Evolutionary conservation across 202 grass and related monocot species (phyloP).

Genomic region (Zoysia matrella): DNA sequence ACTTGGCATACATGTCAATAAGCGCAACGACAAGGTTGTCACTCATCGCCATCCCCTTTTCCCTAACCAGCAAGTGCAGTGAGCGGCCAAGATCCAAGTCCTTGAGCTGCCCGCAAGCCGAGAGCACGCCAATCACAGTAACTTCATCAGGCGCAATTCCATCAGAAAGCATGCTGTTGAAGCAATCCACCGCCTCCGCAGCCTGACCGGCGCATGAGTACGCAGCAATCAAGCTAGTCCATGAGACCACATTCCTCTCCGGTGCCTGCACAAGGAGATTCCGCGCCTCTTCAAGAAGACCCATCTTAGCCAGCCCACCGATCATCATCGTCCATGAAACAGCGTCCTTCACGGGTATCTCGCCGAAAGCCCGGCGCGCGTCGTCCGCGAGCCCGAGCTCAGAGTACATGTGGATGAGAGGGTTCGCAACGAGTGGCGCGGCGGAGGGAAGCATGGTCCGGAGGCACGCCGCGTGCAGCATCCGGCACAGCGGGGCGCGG

Average conservation of each 20-base stretch:
- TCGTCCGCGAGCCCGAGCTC: slow-evolving; percentile 45
- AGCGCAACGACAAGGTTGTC: slow-evolving; percentile 59
- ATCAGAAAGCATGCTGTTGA: slow-evolving; percentile 65
- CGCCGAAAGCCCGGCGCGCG: slow-evolving; percentile 42
- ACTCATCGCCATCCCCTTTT: slow-evolving; percentile 43
- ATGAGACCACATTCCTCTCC: slow-evolving; percentile 58
- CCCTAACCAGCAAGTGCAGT: slow-evolving; percentile 45
- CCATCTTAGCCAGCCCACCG: slow-evolving; percentile 55
- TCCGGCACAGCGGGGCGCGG: slow-evolving; percentile 24
- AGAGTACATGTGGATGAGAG: slow-evolving; percentile 67
- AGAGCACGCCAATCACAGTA: slow-evolving; percentile 43
- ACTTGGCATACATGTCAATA: slow-evolving; percentile 76
- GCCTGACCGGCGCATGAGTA: slow-evolving; percentile 48
- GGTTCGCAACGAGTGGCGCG: slow-evolving; percentile 41
- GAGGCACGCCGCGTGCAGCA: slow-evolving; percentile 54
- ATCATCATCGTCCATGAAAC: slow-evolving; percentile 64
- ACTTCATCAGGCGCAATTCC: slow-evolving; percentile 51
- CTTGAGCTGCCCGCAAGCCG: slow-evolving; percentile 56
- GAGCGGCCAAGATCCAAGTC: slow-evolving; percentile 62
- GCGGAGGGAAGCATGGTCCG: slow-evolving; percentile 33
- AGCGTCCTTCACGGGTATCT: slow-evolving; percentile 45
- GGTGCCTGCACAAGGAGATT: slow-evolving; percentile 47
- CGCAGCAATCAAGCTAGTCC: slow-evolving; percentile 66
- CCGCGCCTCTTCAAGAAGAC: slow-evolving; percentile 44
- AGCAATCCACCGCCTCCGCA: slow-evolving; percentile 52